Evolutionary conservation across 148 eudicot species (phyloP).

Genomic region (Polygonum aviculare): DNA sequence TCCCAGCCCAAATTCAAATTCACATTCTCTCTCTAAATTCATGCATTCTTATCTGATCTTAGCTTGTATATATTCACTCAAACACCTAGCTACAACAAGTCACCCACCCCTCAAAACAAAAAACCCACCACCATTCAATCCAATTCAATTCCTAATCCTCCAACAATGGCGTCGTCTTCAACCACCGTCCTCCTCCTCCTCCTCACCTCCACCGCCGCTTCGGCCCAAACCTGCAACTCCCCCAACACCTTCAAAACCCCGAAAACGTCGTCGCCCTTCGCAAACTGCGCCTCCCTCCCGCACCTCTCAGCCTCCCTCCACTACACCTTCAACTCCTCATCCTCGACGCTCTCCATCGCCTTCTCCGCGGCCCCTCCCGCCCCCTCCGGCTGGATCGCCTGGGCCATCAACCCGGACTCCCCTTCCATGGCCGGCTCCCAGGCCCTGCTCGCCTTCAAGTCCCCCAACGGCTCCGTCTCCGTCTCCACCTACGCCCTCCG

Average conservation of each 20-base stretch:
- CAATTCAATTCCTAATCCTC: background rate
- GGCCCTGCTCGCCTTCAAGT: conserved; percentile 20
- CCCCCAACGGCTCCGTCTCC: background rate
- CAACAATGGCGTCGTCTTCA: conserved; percentile 5
- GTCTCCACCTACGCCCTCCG: conserved; percentile 19
- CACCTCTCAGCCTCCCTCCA: conserved; percentile 30
- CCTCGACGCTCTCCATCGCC: conserved; percentile 28
- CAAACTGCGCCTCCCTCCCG: conserved; percentile 29
- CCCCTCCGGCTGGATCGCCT: conserved; percentile 34
- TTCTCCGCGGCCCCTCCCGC: conserved; percentile 25
- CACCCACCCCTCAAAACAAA: background rate
- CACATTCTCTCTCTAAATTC: too few species aligned
- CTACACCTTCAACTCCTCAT: conserved; percentile 22
- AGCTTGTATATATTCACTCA: background rate
- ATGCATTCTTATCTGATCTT: too few species aligned
- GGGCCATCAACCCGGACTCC: conserved; percentile 26
- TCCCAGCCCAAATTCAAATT: too few species aligned
- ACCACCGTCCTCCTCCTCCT: background rate
- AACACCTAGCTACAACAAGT: too few species aligned
- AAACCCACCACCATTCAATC: background rate
- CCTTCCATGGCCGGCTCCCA: conserved; percentile 25
- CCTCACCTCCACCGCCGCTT: background rate
- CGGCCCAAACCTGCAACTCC: conserved; percentile 20
- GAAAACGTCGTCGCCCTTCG: conserved; percentile 1
- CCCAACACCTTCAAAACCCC: conserved; percentile 20